Conservation (phyloP, 2,329 filamentous ascomycete genomes). For the Ceratocystis variospora region DNA sequence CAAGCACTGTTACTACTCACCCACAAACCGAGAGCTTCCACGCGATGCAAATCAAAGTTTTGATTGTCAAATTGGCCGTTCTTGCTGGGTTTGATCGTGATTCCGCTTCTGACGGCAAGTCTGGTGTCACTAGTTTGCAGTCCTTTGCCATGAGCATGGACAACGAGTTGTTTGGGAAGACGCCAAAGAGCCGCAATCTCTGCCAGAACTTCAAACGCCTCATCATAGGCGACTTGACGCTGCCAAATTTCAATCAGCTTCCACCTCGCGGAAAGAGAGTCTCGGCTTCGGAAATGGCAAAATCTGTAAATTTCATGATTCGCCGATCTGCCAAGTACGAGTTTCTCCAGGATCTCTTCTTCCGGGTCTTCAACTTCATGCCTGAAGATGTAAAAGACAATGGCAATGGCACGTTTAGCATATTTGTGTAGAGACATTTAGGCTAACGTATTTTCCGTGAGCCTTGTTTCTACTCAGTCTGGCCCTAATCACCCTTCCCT, state of each 20-base stretch:
- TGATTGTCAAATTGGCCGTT: constrained; percentile 74
- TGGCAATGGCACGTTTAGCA: constrained; percentile 36
- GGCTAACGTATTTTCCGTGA: not conserved
- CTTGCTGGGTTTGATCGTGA: constrained; percentile 66
- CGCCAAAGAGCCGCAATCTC: constrained; percentile 55
- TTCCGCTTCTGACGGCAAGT: constrained; percentile 31
- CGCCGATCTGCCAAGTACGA: constrained; percentile 55
- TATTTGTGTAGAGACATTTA: constrained; percentile 33
- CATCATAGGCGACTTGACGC: constrained; percentile 54
- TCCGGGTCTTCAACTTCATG: constrained; percentile 70
- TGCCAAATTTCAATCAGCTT: constrained; percentile 30
- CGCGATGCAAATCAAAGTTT: constrained; percentile 59
- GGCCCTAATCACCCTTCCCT: too few relatives aligned
- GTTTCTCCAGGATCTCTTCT: constrained; percentile 72
- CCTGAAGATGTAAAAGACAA: constrained; percentile 61
- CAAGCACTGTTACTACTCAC: constrained; percentile 59
- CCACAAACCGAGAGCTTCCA: constrained; percentile 60
- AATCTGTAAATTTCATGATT: constrained; percentile 64
- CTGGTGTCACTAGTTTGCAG: constrained; percentile 45
- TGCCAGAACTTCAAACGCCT: constrained; percentile 70
- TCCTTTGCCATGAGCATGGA: constrained; percentile 65
- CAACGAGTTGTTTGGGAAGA: constrained; percentile 61
- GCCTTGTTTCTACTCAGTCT: not conserved
- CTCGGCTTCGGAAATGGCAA: constrained; percentile 61
- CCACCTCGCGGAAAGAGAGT: constrained; percentile 46